These are phyloP conservation scores for Leptographium wingfieldii DNA, from an alignment of 2,329 filamentous ascomycete species.

Conservation along the genomic window DNA sequence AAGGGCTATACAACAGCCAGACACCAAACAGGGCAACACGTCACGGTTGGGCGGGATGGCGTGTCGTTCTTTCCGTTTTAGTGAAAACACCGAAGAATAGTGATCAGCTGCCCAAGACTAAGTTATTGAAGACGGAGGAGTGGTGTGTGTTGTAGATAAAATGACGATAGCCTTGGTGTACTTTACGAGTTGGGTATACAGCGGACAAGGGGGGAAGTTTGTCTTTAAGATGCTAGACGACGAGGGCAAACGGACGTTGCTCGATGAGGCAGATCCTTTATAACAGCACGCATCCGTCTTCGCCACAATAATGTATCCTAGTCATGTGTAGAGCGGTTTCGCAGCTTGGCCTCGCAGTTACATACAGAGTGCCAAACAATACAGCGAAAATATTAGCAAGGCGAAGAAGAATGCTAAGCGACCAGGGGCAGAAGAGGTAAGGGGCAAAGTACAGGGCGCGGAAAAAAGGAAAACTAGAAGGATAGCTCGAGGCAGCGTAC, in stretches of 20 bases:
- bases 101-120: not conserved
- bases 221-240: not conserved
- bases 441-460: not conserved
- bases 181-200: not conserved
- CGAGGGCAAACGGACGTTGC: not conserved
- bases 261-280: not conserved
- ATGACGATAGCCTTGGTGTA: not conserved
- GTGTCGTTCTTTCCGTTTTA: not conserved
- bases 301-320: not conserved
- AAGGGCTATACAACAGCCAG: not conserved
- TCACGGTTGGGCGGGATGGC: slow-evolving; percentile 9
- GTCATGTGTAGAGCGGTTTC: slow-evolving; percentile 1
- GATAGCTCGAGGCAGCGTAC: not conserved
- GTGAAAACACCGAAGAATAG: not conserved
- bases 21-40: not conserved
- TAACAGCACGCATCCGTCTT: slow-evolving; percentile 1
- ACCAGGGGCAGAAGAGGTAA: not conserved
- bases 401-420: not conserved
- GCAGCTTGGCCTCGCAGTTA: not conserved
- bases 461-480: not conserved
- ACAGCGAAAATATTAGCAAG: not conserved
- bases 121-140: not conserved
- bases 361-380: not conserved
- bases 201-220: not conserved
- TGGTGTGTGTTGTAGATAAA: not conserved